phyloP scores from a whole-genome alignment of 2,329 filamentous ascomycete species.

The Pyrenophora seminiperda region DNA sequence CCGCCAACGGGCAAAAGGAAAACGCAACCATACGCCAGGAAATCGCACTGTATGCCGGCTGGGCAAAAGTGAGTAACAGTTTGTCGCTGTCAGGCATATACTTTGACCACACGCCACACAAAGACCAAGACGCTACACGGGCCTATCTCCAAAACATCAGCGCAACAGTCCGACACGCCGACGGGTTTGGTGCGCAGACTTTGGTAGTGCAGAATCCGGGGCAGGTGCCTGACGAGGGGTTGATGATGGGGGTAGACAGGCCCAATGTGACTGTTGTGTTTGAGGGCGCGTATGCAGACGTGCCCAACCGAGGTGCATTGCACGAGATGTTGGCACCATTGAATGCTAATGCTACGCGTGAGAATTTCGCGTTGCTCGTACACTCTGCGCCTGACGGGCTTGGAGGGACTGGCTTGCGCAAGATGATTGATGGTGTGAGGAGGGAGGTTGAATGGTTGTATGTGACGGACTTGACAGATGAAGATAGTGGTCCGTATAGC shows the following conservation, averaged over 20 bases:
- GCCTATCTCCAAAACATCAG: conserved; percentile 33
- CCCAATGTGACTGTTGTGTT: conserved; percentile 33
- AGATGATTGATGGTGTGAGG: conserved; percentile 26
- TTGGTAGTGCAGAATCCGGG: conserved; percentile 27
- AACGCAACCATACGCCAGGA: conserved; percentile 41
- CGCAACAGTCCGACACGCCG: conserved; percentile 22
- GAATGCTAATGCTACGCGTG: conserved; percentile 6
- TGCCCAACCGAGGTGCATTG: conserved; percentile 17
- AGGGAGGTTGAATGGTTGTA: conserved; percentile 31
- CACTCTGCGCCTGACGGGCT: conserved; percentile 23
- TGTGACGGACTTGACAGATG: conserved; percentile 26
- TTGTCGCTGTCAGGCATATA: conserved; percentile 54
- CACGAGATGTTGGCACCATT: conserved; percentile 11
- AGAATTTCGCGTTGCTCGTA: conserved; percentile 26
- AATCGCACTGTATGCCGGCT: conserved; percentile 55
- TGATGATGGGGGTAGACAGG: conserved; percentile 18
- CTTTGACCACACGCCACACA: conserved; percentile 55
- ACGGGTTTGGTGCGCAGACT: conserved; percentile 21
- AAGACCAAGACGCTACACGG: conserved; percentile 10
- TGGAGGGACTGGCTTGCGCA: conserved; percentile 23
- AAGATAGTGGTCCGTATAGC: conserved; percentile 10
- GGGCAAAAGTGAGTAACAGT: conserved; percentile 46
- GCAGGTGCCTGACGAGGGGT: neutral
- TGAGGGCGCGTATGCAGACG: conserved; percentile 25
- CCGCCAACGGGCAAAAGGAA: conserved; percentile 46